Evolutionary conservation across 2,329 filamentous ascomycete species (phyloP).

Genomic region (Verticillium albo-atrum): DNA sequence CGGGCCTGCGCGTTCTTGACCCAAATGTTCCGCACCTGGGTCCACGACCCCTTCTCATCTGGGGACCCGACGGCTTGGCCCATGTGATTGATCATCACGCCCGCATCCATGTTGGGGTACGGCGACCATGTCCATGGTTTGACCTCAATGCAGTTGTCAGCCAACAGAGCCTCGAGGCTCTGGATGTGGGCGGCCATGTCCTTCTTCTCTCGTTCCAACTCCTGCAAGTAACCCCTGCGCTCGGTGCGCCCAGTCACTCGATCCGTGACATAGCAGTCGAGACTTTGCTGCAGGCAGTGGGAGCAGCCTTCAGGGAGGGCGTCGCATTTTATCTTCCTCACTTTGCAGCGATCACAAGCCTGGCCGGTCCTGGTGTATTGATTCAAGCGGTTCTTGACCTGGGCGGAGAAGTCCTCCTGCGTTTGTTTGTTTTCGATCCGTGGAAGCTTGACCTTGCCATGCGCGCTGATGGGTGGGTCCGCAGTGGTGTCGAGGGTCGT

Average conservation of each 20-base stretch:
- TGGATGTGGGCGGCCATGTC: slow-evolving; percentile 62
- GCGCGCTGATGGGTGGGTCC: neutral
- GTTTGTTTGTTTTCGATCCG: slow-evolving; percentile 36
- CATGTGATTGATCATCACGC: slow-evolving; percentile 18
- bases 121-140: slow-evolving; percentile 37
- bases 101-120: slow-evolving; percentile 12
- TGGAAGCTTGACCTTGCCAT: slow-evolving; percentile 41
- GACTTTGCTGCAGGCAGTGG: slow-evolving; percentile 70
- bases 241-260: slow-evolving; percentile 79
- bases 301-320: slow-evolving; percentile 75
- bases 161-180: slow-evolving; percentile 63
- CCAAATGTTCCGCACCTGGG: slow-evolving; percentile 25
- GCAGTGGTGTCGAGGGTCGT: slow-evolving; percentile 7
- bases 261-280: slow-evolving; percentile 81
- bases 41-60: slow-evolving; percentile 23
- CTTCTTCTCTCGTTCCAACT: slow-evolving; percentile 68
- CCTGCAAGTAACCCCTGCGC: slow-evolving; percentile 71
- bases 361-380: slow-evolving; percentile 67
- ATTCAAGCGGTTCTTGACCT: slow-evolving; percentile 51
- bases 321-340: slow-evolving; percentile 86
- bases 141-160: slow-evolving; percentile 56
- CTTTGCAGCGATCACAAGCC: slow-evolving; percentile 85
- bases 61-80: slow-evolving; percentile 16
- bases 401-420: slow-evolving; percentile 47
- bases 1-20: slow-evolving; percentile 23